Evolutionary conservation across 148 eudicot species (phyloP).

Genomic region (Limonium bicolor): DNA sequence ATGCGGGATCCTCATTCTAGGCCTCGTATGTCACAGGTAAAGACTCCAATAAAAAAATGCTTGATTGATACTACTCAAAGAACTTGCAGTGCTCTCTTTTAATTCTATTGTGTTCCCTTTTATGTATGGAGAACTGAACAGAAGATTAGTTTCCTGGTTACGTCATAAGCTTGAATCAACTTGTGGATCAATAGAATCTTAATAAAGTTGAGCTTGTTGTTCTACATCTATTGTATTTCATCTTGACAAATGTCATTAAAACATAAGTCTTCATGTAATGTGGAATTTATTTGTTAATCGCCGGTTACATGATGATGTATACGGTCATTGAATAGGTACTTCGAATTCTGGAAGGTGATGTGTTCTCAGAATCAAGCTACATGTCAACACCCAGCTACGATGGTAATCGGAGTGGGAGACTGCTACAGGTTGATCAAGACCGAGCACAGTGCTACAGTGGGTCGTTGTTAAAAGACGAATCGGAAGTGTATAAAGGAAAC

Average conservation of each 20-base stretch:
- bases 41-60: slow-evolving; percentile 3
- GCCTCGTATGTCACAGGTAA: slow-evolving; percentile 98
- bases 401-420: slow-evolving; percentile 2
- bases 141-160: not conserved
- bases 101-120: not conserved
- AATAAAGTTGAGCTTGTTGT: too few relatives aligned
- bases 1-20: slow-evolving; percentile 52
- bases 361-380: slow-evolving; percentile 6
- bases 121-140: not conserved
- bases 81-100: not conserved
- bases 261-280: not conserved
- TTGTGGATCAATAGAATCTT: too few relatives aligned
- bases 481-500: slow-evolving; percentile 4
- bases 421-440: not conserved
- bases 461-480: not conserved
- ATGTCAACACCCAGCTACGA: slow-evolving; percentile 5
- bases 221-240: too few relatives aligned
- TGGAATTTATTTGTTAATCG: not conserved
- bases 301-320: not conserved
- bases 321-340: slow-evolving; percentile 30
- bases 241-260: not conserved
- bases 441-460: slow-evolving; percentile 1
- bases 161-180: too few relatives aligned
- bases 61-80: not conserved
- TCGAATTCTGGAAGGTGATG: slow-evolving; percentile 54